Conservation (phyloP, 495 filamentous ascomycete genomes). For the Terfezia boudieri region DNA sequence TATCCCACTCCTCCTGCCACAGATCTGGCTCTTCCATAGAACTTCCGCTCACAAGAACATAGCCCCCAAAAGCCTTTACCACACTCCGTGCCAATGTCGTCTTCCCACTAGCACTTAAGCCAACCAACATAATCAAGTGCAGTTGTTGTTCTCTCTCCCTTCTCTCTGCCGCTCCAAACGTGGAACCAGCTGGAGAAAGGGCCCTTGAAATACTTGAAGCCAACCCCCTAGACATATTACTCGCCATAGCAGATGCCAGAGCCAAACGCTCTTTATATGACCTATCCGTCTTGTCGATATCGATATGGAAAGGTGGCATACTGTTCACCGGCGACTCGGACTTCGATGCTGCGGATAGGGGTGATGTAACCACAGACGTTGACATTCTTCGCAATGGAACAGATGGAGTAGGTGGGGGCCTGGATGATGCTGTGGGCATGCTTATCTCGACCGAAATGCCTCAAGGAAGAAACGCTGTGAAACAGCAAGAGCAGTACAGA, state of each 20-base stretch:
- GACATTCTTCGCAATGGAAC: too few relatives aligned
- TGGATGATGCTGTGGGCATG: too few relatives aligned
- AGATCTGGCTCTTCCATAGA: background rate
- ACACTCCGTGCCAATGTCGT: background rate
- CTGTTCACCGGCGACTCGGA: background rate
- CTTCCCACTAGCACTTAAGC: background rate
- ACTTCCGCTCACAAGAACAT: background rate
- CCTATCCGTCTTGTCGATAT: background rate
- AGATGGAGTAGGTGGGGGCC: too few relatives aligned
- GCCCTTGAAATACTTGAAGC: background rate
- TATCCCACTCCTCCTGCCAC: background rate
- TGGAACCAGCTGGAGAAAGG: background rate
- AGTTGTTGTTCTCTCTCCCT: background rate
- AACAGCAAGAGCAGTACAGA: too few relatives aligned
- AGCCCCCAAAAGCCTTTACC: background rate
- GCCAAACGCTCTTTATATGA: background rate
- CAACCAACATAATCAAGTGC: background rate
- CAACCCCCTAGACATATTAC: background rate
- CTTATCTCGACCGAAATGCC: too few relatives aligned
- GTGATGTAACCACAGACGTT: too few relatives aligned
- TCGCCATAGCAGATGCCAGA: background rate
- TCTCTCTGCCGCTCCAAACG: background rate
- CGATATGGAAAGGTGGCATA: background rate
- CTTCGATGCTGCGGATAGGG: too few relatives aligned
- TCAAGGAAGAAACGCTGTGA: too few relatives aligned